Base-by-base conservation (phyloP, 2,329 filamentous ascomycete species). In the Ascochyta lentis region DNA sequence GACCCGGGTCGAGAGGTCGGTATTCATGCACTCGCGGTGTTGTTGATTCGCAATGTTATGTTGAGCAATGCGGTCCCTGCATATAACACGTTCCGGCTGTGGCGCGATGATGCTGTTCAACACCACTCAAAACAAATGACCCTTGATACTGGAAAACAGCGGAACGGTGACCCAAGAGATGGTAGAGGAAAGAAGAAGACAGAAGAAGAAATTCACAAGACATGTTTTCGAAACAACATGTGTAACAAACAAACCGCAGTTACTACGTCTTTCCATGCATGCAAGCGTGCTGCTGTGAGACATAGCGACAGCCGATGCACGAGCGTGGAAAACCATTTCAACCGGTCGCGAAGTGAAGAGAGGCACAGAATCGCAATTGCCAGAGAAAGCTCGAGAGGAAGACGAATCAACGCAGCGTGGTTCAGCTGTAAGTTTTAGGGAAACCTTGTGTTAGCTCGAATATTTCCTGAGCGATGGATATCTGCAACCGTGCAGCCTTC, bases 201-300 rank as follows among this genome's bases (percentile, higher is more conserved):
- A 31, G n/a, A 23, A 31, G 38, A 15, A 49, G 55, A 56, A 35
- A 12, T 45, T 44, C 10, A 13, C 19, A 31, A 40, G 29, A 50
- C 45, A 41, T 61, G 59, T 64, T 64, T 63, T 49, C 57, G 45
- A 56, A 53, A 54, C 53, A 59, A 58, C 41, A 49, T 63, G 66
- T 68, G 63, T 63, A 60, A 67, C 66, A 68, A 67, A 67, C 63
- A 68, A 63, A 62, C 47, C 56, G 42, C 31, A 31, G 22, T 39
- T 29, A 33, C 41, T 31, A 24, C 41, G 46, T 49, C 45, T 49
- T 37, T 39, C 50, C 47, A 52, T 47, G 44, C 50, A 48, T 54
- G 59, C 57, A 41, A 55, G 55, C 56, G 59, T 58, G 60, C 58
- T 59, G 63, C 56, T 33, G 64, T 65, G 58, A 60, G 60, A 67